These are phyloP conservation scores for Mycena indigotica DNA, from an alignment of 768 basidiomycete genomes.

Conservation along the genomic window DNA sequence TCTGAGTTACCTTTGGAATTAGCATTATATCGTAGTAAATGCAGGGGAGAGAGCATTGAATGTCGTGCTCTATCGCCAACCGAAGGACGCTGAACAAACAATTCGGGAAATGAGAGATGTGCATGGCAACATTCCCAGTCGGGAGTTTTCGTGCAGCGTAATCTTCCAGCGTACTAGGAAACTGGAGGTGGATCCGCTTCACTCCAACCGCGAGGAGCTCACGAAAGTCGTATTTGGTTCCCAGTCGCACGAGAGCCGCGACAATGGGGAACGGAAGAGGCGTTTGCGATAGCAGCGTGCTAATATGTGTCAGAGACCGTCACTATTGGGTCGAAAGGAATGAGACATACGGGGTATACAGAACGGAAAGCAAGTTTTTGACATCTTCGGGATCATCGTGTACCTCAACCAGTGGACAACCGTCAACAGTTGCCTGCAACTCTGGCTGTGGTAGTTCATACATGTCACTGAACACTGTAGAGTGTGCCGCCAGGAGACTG, in stretches of 20 bases:
- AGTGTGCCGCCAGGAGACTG: conserved; percentile 22
- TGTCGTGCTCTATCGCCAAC: too few relatives aligned
- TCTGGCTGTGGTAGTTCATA: conserved; percentile 21
- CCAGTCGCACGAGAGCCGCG: conserved; percentile 3
- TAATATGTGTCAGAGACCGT: too few relatives aligned
- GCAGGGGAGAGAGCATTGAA: too few relatives aligned
- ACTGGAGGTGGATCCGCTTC: too few relatives aligned
- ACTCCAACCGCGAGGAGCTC: neutral
- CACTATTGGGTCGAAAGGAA: too few relatives aligned
- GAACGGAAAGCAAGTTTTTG: neutral
- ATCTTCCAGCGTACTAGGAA: too few relatives aligned
- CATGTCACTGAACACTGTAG: conserved; percentile 29
- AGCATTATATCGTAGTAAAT: too few relatives aligned
- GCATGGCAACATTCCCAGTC: too few relatives aligned
- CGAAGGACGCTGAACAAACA: too few relatives aligned
- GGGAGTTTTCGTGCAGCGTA: too few relatives aligned
- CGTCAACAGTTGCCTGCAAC: neutral
- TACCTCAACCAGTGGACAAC: conserved; percentile 2
- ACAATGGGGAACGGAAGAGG: neutral
- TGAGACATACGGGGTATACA: conserved; percentile 7
- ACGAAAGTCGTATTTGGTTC: conserved; percentile 11
- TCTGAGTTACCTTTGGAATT: too few relatives aligned
- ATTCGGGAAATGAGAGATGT: too few relatives aligned
- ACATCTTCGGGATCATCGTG: neutral
- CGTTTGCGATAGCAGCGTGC: neutral